Evolutionary conservation across 805 yeast genomes (phyloP).

Genomic region (Kockiozyma suomiensis): DNA sequence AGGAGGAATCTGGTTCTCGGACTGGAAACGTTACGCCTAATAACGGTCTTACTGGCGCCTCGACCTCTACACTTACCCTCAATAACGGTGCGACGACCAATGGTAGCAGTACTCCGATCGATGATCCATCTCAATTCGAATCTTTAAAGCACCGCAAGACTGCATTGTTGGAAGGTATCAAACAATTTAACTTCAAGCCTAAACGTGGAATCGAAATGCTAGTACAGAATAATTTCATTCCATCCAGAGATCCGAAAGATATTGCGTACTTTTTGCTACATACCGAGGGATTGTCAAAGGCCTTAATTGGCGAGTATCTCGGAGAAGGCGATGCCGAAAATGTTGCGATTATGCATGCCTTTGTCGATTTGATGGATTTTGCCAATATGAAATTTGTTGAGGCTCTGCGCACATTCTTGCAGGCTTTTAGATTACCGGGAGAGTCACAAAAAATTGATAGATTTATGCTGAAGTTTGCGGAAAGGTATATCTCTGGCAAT

Average conservation of each 20-base stretch:
- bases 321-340: conserved; percentile 85
- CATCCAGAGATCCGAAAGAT: conserved; percentile 59
- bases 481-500: conserved; percentile 83
- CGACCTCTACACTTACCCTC: conserved; percentile 2
- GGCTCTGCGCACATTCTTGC: conserved; percentile 81
- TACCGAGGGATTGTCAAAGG: conserved; percentile 76
- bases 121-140: conserved; percentile 84
- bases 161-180: conserved; percentile 73
- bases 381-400: conserved; percentile 69
- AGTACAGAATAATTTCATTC: conserved; percentile 63
- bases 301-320: conserved; percentile 83
- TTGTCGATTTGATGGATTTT: conserved; percentile 87
- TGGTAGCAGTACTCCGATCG: conserved; percentile 42
- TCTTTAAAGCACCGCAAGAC: conserved; percentile 80
- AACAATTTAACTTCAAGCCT: conserved; percentile 81
- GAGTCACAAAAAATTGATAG: conserved; percentile 98
- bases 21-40: conserved; percentile 3
- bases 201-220: conserved; percentile 72
- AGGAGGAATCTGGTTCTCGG: conserved; percentile 5
- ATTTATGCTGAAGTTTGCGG: conserved; percentile 95
- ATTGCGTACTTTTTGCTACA: conserved; percentile 74
- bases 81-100: conserved; percentile 15
- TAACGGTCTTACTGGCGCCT: neutral
- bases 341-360: conserved; percentile 86
- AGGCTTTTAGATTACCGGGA: conserved; percentile 91